phyloP scores from a whole-genome alignment of 1,139 yeast species.

The Trichomonascaceae sp. region DNA sequence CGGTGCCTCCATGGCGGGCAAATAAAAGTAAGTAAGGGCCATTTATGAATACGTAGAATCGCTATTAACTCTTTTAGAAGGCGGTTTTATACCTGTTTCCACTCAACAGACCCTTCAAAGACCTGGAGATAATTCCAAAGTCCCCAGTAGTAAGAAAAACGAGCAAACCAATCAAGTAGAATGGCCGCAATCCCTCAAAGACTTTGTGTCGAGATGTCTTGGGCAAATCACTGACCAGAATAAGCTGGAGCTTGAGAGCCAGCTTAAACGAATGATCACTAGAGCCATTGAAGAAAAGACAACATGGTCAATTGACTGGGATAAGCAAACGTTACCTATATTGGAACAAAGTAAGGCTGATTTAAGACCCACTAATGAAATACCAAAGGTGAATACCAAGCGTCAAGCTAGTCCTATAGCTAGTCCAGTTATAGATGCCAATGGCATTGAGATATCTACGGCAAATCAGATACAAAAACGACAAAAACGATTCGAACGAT shows the following conservation, averaged over 20 bases:
- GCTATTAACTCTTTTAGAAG: not conserved
- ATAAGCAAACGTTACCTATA: constrained; percentile 48
- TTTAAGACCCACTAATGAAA: not conserved
- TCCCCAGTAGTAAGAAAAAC: not conserved
- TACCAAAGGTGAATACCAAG: not conserved
- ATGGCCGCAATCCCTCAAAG: constrained; percentile 47
- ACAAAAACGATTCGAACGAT: constrained; percentile 45
- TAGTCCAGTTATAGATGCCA: not conserved
- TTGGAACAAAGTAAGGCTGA: constrained; percentile 25
- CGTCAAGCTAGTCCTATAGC: not conserved
- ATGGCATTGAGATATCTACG: constrained; percentile 5
- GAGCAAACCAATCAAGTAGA: constrained; percentile 9
- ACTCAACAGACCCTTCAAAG: not conserved
- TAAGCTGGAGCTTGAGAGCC: constrained; percentile 36
- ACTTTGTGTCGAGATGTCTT: constrained; percentile 45
- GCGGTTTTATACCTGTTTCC: constrained; percentile 3
- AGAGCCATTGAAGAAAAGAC: constrained; percentile 44
- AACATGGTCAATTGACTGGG: constrained; percentile 58
- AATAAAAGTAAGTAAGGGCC: constrained; percentile 6
- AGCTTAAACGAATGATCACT: constrained; percentile 45
- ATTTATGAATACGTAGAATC: not conserved
- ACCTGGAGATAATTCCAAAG: not conserved
- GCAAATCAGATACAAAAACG: constrained; percentile 29
- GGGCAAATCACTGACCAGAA: constrained; percentile 34
- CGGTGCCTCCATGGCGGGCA: constrained; percentile 27